Base-by-base conservation (phyloP, 768 basidiomycete species). In the Boletus pseudo-olivaceus region DNA sequence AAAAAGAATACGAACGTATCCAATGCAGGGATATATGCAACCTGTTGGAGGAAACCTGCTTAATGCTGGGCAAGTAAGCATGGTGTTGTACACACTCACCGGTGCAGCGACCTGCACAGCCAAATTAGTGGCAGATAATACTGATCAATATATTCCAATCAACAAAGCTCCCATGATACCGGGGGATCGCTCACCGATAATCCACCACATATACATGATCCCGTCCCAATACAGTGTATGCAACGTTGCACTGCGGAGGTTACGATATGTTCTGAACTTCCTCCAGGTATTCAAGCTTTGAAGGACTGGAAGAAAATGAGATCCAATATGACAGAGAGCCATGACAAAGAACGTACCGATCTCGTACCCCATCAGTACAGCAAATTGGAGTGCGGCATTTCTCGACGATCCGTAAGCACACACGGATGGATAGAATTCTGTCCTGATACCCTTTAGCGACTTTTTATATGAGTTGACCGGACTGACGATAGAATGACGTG, bases 181-280 rank as follows among this genome's bases (percentile, higher is more conserved):
- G 5, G 7, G 10, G 20, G 14, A 6, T 33, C 11, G 2, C 59
- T 44, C 29, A 68, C 66, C 2, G 19, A 66, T 68, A 11, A 62
- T 41, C 39, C 62, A 55, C 43, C 48, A 53, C 64, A 67, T 67
- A 17, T 68, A 67, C 48, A 56, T 19, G 38, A 68, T 66, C 8
- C 66, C 67, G 3, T 64, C 67, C 67, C 63, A 61, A 40, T 67
- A 67, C 2, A 67, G 39, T 9, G 62, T 68, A 37, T 49, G 62
- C 43, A 68, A 38, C 2, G 54, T 17, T 37, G 47, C 55, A 47
- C 64, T 66, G 6, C 10, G 48, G 14, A 58, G 0, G 19, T 50
- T 8, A n/a, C 67, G 64, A 44, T 68, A 67, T 8, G 57, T 59
- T 42, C 54, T 32, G 29, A 67, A 63, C 43, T 55, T 63, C 37